These are phyloP conservation scores for Acacia concinna DNA, from an alignment of 331 rosid species.

Conservation along the genomic window DNA sequence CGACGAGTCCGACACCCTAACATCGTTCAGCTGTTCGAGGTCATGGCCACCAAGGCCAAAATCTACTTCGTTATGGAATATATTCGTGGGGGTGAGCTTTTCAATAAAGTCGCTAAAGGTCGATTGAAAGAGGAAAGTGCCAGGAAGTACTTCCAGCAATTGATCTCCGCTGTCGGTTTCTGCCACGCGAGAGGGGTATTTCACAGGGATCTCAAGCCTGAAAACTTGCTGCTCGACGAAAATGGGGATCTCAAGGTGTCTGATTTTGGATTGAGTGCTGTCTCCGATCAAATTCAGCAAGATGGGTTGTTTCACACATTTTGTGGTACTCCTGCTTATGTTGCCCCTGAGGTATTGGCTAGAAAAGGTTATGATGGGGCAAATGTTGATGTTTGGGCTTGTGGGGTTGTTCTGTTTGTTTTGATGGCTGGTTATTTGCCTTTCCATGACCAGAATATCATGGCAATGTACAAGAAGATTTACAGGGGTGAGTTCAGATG, in stretches of 20 bases:
- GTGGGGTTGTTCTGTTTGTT: conserved; percentile 63
- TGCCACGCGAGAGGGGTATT: conserved; percentile 64
- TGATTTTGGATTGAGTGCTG: conserved; percentile 64
- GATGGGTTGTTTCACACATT: conserved; percentile 65
- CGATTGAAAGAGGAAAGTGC: conserved; percentile 55
- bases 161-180: conserved; percentile 57
- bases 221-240: conserved; percentile 55
- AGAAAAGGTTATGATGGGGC: conserved; percentile 63
- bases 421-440: conserved; percentile 68
- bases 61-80: conserved; percentile 64
- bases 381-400: conserved; percentile 65
- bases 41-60: conserved; percentile 63
- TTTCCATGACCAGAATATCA: conserved; percentile 58
- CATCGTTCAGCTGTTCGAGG: conserved; percentile 61
- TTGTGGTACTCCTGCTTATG: conserved; percentile 70
- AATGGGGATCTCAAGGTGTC: conserved; percentile 60
- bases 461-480: conserved; percentile 66
- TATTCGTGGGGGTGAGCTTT: conserved; percentile 64
- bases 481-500: conserved; percentile 56
- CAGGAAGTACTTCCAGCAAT: conserved; percentile 55
- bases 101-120: conserved; percentile 63
- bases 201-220: conserved; percentile 68
- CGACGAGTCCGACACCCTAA: conserved; percentile 65
- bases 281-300: conserved; percentile 56
- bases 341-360: conserved; percentile 61